Base-by-base conservation (phyloP, 805 yeast species). In the Pichia pseudocactophila region DNA sequence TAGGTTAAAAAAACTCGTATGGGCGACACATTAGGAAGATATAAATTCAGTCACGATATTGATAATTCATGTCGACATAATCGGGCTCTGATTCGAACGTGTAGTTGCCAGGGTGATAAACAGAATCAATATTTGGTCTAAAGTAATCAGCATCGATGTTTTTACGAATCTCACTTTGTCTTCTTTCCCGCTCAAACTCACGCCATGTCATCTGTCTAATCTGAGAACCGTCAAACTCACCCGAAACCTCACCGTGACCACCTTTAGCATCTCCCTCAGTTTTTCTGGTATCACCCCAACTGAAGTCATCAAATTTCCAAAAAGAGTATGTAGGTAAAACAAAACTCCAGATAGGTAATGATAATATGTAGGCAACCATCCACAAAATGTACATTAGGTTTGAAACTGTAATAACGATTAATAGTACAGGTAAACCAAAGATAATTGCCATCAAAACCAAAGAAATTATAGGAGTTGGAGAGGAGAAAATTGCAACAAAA, bases 211-310 rank as follows among this genome's bases (percentile, higher is more conserved):
- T 85, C 90, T 90, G 89, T 39, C 76, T 75, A 58, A 92, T 92
- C 55, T 76, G 76, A 1, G 94, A 78, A n/a, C 92, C 84, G 61
- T 90, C 97, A 59, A 90, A 92, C 48, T 79, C 81, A 52, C 97
- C 97, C 35, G 75, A 83, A 18, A 52, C 70, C 19, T 70, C 83
- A 36, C 77, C 82, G 57, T 85, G 92, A 19, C 73, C 76, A 18
- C 75, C 80, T 53, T 80, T 76, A 34, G 75, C 85, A 10, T 77
- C 87, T 18, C 78, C 82, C 20, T 74, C 73, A 39, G 87, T 77
- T n/a, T 80, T 73, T 68, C 96, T 73, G 2, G 96, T 89, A 46
- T 86, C 95, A 57, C 97, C 96, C 97, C 97, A 89, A 59, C 88
- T 78, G 64, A 89, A 89, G 59, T 89, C 96, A 63, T 89, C 97